Evolutionary conservation across 345 rosid genomes (phyloP).

Genomic region (Microthlaspi erraticum): DNA sequence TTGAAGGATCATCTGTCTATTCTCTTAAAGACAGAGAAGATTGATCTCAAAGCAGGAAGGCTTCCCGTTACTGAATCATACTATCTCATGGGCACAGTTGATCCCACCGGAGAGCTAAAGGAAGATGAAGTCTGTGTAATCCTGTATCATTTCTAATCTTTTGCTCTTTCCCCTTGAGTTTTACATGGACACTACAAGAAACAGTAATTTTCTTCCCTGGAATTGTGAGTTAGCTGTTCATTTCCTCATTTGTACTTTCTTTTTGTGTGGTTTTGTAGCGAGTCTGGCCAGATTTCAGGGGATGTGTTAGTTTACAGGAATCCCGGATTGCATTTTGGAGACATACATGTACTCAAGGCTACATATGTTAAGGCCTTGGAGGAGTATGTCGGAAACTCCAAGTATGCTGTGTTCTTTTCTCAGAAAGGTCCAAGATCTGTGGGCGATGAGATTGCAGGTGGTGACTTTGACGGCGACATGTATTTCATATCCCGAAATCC

Average conservation of each 20-base stretch:
- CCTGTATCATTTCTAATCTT: slow-evolving; percentile 50
- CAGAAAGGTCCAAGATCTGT: slow-evolving; percentile 67
- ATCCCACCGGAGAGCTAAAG: slow-evolving; percentile 68
- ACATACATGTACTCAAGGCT: slow-evolving; percentile 68
- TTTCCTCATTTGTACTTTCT: not conserved
- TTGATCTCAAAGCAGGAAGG: slow-evolving; percentile 57
- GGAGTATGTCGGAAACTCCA: slow-evolving; percentile 62
- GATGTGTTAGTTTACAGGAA: slow-evolving; percentile 72
- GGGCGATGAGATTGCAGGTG: slow-evolving; percentile 78
- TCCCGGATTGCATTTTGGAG: slow-evolving; percentile 85
- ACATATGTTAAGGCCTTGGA: slow-evolving; percentile 56
- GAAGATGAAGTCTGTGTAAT: slow-evolving; percentile 77
- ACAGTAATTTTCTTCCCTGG: not conserved
- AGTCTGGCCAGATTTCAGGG: slow-evolving; percentile 72
- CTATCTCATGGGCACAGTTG: slow-evolving; percentile 86
- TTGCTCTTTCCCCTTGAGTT: not conserved
- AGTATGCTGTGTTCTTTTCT: slow-evolving; percentile 76
- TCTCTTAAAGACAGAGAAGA: slow-evolving; percentile 54
- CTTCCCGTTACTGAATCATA: slow-evolving; percentile 67
- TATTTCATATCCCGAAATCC: slow-evolving; percentile 73
- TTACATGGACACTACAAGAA: too few relatives aligned
- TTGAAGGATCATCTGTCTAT: slow-evolving; percentile 50
- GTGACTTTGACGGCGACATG: slow-evolving; percentile 79
- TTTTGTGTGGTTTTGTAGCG: slow-evolving; percentile 47
- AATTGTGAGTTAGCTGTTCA: slow-evolving; percentile 20